phyloP scores from a whole-genome alignment of 2,329 filamentous ascomycete species.

The Xylaria sp. region DNA sequence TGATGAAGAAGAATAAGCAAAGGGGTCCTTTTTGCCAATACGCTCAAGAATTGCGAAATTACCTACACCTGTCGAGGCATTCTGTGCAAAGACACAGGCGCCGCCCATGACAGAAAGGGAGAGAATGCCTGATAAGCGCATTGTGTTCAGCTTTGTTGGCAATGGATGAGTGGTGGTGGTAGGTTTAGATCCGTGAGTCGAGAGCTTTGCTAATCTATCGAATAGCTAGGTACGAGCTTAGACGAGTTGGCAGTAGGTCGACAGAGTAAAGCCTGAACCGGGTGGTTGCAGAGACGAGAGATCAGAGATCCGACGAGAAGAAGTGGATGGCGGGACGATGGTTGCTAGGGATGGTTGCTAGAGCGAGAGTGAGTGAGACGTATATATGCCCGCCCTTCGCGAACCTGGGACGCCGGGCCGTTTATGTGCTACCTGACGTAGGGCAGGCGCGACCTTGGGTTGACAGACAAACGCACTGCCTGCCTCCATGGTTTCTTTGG shows the following conservation, averaged over 20 bases:
- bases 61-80: slow-evolving; percentile 45
- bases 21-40: not conserved
- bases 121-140: slow-evolving; percentile 46
- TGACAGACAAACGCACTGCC: slow-evolving; percentile 9
- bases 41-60: not conserved
- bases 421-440: slow-evolving; percentile 7
- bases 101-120: slow-evolving; percentile 43
- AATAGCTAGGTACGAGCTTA: not conserved
- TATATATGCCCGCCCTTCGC: slow-evolving; percentile 1
- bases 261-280: not conserved
- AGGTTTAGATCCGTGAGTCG: not conserved
- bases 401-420: slow-evolving; percentile 6
- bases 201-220: not conserved
- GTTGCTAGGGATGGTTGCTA: slow-evolving; percentile 7
- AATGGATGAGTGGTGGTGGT: not conserved
- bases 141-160: slow-evolving; percentile 33
- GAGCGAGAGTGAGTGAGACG: slow-evolving; percentile 15
- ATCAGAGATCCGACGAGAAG: not conserved
- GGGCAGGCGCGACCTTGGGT: slow-evolving; percentile 21
- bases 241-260: not conserved
- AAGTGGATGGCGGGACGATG: not conserved
- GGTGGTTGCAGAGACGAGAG: not conserved
- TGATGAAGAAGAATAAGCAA: slow-evolving; percentile 34
- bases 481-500: not conserved
- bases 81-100: slow-evolving; percentile 45